These are phyloP conservation scores for Hypoxylon lenormandii DNA, from an alignment of 495 filamentous ascomycete genomes.

Conservation along the genomic window DNA sequence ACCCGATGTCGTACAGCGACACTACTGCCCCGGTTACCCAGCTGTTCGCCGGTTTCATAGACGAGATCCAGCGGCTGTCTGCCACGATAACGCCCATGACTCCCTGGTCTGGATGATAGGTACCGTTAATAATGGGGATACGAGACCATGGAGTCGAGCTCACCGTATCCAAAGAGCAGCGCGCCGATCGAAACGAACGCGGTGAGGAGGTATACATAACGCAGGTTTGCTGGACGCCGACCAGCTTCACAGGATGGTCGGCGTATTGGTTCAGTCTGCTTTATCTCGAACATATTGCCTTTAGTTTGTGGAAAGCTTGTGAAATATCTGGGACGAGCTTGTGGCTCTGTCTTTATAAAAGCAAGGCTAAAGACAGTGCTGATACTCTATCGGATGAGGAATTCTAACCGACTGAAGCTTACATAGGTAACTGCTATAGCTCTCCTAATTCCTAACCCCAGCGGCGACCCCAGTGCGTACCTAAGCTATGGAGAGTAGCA, in stretches of 20 bases:
- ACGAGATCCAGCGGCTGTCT: constrained; percentile 25
- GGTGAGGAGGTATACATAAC: constrained; percentile 36
- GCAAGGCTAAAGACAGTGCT: not conserved
- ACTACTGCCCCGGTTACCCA: constrained; percentile 35
- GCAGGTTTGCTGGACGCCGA: constrained; percentile 24
- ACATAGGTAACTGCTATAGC: not conserved
- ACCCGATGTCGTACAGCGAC: constrained; percentile 33
- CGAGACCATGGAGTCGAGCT: not conserved
- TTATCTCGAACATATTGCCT: constrained; percentile 24
- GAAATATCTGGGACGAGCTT: not conserved
- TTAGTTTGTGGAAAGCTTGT: not conserved
- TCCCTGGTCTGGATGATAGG: constrained; percentile 15
- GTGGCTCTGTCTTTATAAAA: too few species aligned
- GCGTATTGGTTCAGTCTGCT: constrained; percentile 26
- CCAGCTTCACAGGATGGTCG: not conserved
- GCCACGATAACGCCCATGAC: constrained; percentile 37
- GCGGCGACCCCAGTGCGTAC: not conserved
- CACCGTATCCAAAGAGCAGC: constrained; percentile 41
- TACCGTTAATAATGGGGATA: not conserved
- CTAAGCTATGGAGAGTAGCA: constrained; percentile 4
- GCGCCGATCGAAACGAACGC: constrained; percentile 37
- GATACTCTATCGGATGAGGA: not conserved
- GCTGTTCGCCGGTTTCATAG: constrained; percentile 27
- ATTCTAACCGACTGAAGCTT: not conserved
- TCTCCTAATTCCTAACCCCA: not conserved